Conservation (phyloP, 2,329 filamentous ascomycete species). For the Stagonosporopsis tanaceti region DNA sequence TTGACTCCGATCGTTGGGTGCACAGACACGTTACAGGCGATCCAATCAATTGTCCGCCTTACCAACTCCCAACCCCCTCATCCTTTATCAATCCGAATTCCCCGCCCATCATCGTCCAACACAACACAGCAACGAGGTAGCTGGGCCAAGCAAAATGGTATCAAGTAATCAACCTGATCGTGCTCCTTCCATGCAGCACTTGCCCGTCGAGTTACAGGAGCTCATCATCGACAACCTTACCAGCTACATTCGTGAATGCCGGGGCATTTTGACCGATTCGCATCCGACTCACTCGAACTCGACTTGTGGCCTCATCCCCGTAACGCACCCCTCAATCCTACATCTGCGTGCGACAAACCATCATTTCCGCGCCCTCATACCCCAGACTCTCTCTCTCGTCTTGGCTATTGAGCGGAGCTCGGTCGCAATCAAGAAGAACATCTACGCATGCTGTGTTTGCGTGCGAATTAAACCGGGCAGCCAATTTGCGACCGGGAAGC, state of each 20-base stretch:
- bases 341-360: neutral
- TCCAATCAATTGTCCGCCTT: neutral
- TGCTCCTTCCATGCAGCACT: neutral
- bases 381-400: neutral
- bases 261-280: neutral
- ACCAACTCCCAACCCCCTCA: neutral
- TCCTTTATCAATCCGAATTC: neutral
- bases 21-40: no score
- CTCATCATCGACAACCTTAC: neutral
- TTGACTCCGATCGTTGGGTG: no score
- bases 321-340: neutral
- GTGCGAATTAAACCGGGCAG: neutral
- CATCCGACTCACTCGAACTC: neutral
- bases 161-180: neutral
- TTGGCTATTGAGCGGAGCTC: neutral
- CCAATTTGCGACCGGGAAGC: neutral
- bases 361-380: neutral
- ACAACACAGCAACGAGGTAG: neutral
- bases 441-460: neutral
- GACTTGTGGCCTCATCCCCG: neutral
- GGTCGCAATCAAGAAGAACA: neutral
- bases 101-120: neutral
- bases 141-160: neutral
- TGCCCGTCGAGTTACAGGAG: neutral
- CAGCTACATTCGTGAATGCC: neutral